These are phyloP conservation scores for Starmerella khaoyaiensis DNA, from an alignment of 805 yeast species.

Conservation along the genomic window DNA sequence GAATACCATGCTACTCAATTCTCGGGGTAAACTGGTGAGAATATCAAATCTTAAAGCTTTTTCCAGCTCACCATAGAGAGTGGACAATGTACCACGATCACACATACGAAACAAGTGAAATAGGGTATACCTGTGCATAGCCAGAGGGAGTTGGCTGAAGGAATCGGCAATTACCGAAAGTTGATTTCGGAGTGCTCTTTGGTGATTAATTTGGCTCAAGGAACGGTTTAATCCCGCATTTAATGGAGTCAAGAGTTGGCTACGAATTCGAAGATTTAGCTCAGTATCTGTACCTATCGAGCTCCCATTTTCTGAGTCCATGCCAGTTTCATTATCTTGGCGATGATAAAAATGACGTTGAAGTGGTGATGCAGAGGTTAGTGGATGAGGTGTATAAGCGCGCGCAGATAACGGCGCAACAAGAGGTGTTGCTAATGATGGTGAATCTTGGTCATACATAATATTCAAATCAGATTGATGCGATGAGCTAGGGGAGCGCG, in stretches of 20 bases:
- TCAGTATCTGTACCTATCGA: no score
- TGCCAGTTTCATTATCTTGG: neutral
- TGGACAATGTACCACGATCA: conserved; percentile 49
- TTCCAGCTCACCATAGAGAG: conserved; percentile 41
- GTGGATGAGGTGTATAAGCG: conserved; percentile 9
- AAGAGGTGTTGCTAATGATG: neutral
- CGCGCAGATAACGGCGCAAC: conserved; percentile 6
- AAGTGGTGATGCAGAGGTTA: neutral
- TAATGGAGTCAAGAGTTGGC: neutral
- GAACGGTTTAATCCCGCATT: neutral
- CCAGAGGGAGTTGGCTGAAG: conserved; percentile 33
- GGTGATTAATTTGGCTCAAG: neutral
- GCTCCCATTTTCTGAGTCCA: neutral
- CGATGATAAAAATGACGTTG: no score
- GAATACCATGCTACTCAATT: conserved; percentile 54
- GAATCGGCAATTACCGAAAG: conserved; percentile 14
- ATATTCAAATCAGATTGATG: neutral
- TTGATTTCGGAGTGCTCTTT: conserved; percentile 4
- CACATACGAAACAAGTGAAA: conserved; percentile 45
- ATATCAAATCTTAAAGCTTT: conserved; percentile 60
- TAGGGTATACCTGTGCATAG: conserved; percentile 38
- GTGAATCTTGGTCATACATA: conserved; percentile 1
- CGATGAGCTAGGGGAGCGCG: conserved; percentile 3
- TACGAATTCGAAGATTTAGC: neutral
- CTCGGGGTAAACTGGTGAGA: conserved; percentile 56